phyloP scores from a whole-genome alignment of 176 grass and related monocot species.

The Luzula sylvatica region DNA sequence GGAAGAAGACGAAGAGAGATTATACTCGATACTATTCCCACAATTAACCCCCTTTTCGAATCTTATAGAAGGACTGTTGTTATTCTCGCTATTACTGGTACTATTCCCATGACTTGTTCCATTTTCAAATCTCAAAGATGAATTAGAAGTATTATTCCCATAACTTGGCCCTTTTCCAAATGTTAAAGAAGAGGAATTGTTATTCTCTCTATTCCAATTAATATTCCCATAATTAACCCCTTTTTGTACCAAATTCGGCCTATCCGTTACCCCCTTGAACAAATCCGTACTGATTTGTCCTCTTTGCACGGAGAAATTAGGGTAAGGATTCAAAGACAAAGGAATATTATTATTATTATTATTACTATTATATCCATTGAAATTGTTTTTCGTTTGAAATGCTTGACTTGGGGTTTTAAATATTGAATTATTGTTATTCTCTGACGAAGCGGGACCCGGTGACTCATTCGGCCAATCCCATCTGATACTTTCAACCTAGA shows the following conservation, averaged over 20 bases:
- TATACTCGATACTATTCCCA: not conserved
- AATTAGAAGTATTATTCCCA: slow-evolving; percentile 10
- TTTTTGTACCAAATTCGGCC: slow-evolving; percentile 27
- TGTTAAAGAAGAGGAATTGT: slow-evolving; percentile 4
- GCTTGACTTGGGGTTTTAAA: too few relatives aligned
- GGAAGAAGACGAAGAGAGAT: too few relatives aligned
- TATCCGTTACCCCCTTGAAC: slow-evolving; percentile 33
- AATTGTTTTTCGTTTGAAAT: too few relatives aligned
- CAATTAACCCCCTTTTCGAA: not conserved
- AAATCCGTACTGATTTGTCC: slow-evolving; percentile 15
- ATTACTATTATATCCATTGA: slow-evolving; percentile 10
- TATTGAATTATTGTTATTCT: not conserved
- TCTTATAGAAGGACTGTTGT: slow-evolving; percentile 16
- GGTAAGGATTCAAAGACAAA: slow-evolving; percentile 3
- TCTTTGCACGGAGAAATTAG: not conserved
- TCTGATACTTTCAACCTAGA: slow-evolving; percentile 23
- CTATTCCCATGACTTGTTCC: too few relatives aligned
- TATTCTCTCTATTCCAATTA: slow-evolving; percentile 3
- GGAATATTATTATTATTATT: not conserved
- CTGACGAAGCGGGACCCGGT: not conserved
- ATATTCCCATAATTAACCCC: not conserved
- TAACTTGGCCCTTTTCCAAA: too few relatives aligned
- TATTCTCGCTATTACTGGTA: slow-evolving; percentile 14
- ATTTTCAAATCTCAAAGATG: not conserved
- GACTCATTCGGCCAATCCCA: slow-evolving; percentile 42